phyloP scores from a whole-genome alignment of 1,284 basidiomycete genomes.

The Microbotryum intermedium region DNA sequence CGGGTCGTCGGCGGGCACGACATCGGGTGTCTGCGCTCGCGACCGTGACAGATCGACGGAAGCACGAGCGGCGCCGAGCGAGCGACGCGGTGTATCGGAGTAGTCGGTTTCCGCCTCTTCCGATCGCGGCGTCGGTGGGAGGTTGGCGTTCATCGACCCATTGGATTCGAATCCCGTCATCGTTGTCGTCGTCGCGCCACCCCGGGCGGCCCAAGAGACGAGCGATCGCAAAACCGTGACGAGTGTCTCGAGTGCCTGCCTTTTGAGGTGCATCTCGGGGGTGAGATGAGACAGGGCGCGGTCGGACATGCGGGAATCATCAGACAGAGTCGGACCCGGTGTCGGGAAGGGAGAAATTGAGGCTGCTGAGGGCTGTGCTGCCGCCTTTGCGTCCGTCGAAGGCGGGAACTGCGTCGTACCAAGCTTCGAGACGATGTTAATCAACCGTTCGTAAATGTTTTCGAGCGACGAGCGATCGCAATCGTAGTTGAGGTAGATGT shows the following conservation, averaged over 20 bases:
- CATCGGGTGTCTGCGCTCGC: constrained; percentile 54
- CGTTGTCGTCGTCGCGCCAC: constrained; percentile 5
- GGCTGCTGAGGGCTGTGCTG: constrained; percentile 44
- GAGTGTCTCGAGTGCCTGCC: constrained; percentile 83
- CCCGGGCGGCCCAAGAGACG: constrained; percentile 63
- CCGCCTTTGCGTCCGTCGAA: constrained; percentile 39
- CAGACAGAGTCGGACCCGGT: constrained; percentile 16
- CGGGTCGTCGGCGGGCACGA: constrained; percentile 66
- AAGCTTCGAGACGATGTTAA: constrained; percentile 89
- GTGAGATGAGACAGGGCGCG: constrained; percentile 49
- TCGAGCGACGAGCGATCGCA: constrained; percentile 85
- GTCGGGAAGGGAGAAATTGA: constrained; percentile 34
- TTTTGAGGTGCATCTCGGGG: constrained; percentile 71
- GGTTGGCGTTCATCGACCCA: neutral
- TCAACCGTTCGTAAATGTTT: constrained; percentile 96
- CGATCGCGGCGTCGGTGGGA: neutral
- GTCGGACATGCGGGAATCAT: constrained; percentile 21
- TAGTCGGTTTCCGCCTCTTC: constrained; percentile 35
- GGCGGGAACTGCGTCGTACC: constrained; percentile 59
- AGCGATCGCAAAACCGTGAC: constrained; percentile 77
- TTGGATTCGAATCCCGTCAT: constrained; percentile 2
- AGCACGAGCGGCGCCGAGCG: too few relatives aligned
- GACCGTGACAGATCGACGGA: neutral
- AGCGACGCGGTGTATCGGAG: too few relatives aligned
- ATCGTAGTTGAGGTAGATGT: constrained; percentile 96